Evolutionary conservation across 306 rosid species (phyloP), one percentile per base, ranked within the genome.

Genomic region (Vachellia collinsii): DNA sequence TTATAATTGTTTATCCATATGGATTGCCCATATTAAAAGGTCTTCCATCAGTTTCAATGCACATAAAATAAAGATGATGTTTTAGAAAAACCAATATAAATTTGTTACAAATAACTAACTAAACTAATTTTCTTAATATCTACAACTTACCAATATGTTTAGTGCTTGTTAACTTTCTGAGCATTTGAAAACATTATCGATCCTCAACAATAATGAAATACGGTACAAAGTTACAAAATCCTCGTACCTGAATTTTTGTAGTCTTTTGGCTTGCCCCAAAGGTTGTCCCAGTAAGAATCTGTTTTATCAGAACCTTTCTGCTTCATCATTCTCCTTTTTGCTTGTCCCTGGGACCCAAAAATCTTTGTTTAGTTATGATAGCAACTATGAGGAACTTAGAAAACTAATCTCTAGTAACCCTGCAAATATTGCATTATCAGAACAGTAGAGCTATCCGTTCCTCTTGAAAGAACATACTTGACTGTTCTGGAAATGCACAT

Each of bases 261-360:
- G 37, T 89, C 94, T 76, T 80, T 85, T 48, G 92, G 81, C 44
- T 83, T 90, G 37, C 90, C 93, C 91, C 99, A 91, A 41, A 95
- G 74, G 71, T 93, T 85, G 87, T 81, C 87, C 99, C 99, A 93
- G 86, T 89, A 91, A 58, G 92, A 72, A 58, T 83, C 86, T 16
- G 89, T 47, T 17, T 80, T 72, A 37, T 72, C 84, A n/a, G 92
- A 77, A 64, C 80, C 89, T 76, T 88, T 92, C 89, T 90, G 85
- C 83, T 88, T 93, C 87, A n/a, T 84, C 98, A 88, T 91, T 87
- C 90, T 90, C 58, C 76, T 9, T 84, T 91, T 93, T 69, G 98
- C 97, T 89, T 90, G 83, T 82, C 75, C 85, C 98, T 95, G 88
- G 48, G 81, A 76, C 46, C 75, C 56, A 85, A 58, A 41, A 53